Base-by-base conservation (phyloP, 768 basidiomycete species). In the Boletus huronensis region DNA sequence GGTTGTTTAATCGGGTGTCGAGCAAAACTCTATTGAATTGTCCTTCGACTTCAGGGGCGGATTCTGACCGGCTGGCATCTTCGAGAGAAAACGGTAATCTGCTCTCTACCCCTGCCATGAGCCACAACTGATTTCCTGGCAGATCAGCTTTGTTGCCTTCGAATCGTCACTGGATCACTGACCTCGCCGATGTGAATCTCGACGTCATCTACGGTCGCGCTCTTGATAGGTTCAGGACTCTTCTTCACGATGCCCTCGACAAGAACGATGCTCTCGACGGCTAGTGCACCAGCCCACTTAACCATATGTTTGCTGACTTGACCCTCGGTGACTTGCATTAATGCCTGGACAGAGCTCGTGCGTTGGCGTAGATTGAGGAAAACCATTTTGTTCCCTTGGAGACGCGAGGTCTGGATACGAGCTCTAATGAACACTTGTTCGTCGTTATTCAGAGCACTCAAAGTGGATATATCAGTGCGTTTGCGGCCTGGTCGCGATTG, bases 241-340 rank as follows among this genome's bases (percentile, higher is more conserved):
- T 83, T 87, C 69, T 85, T 82, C 40, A 95, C 88, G 49, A 77
- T 65, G 36, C 93, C 96, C 72, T 94, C 88, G 6, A 96, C 88
- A 23, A 95, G 82, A 6, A 98, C 87, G 64, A 99, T 94, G 54
- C 88, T 90, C 75, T 99, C 97, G 63, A 82, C 82, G 26, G 86
- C 76, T 47, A 98, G 74, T 25, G 82, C 68, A 19, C 85, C 84
- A 17, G 87, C 82, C 88, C 90, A 98, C 73, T 93, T 97, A 36
- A 93, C 83, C 97, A 99, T 99, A 70, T 96, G 94, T 74, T 95
- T 98, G 58, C 92, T 95, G 26, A 98, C 80, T 64, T 82, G 85
- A 43, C 83, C 88, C 11, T 84, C 80, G 10, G 87, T 75, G 23
- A 89, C 82, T 45, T 77, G 72, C 56, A 96, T 76, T 38, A 98